These are phyloP conservation scores for Oryza meridionalis DNA, from an alignment of 176 grass and related monocot species.

Conservation along the genomic window DNA sequence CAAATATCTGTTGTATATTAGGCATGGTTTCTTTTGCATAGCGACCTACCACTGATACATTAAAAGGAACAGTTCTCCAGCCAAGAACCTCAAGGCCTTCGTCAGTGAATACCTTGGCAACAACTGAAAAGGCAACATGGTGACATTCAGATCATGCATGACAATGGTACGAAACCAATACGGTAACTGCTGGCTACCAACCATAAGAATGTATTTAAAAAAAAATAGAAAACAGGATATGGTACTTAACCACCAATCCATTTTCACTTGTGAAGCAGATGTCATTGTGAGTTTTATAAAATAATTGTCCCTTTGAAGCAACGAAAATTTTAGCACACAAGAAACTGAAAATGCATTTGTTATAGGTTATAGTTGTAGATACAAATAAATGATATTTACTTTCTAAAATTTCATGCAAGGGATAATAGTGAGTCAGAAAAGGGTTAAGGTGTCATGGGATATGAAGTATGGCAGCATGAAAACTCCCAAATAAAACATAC, in stretches of 20 bases:
- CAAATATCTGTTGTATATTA: conserved; percentile 90
- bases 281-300: background rate
- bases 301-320: conserved; percentile 7
- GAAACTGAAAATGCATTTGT: background rate
- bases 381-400: conserved; percentile 12
- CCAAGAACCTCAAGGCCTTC: conserved; percentile 96
- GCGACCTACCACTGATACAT: conserved; percentile 76
- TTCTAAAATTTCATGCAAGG: conserved; percentile 3
- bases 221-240: background rate
- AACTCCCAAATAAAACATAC: background rate
- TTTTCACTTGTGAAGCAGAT: conserved; percentile 35
- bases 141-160: conserved; percentile 40
- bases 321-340: background rate
- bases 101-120: conserved; percentile 75
- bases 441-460: background rate
- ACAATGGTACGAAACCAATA: conserved; percentile 23
- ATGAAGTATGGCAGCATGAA: conserved; percentile 17
- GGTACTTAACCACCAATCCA: background rate
- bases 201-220: background rate
- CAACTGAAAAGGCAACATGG: conserved; percentile 63
- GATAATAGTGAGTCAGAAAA: conserved; percentile 11
- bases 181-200: conserved; percentile 11
- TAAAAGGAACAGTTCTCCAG: conserved; percentile 90
- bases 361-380: background rate
- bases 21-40: conserved; percentile 97